Conservation (phyloP, 148 eudicot species). For the Chenopodium berlandieri region DNA sequence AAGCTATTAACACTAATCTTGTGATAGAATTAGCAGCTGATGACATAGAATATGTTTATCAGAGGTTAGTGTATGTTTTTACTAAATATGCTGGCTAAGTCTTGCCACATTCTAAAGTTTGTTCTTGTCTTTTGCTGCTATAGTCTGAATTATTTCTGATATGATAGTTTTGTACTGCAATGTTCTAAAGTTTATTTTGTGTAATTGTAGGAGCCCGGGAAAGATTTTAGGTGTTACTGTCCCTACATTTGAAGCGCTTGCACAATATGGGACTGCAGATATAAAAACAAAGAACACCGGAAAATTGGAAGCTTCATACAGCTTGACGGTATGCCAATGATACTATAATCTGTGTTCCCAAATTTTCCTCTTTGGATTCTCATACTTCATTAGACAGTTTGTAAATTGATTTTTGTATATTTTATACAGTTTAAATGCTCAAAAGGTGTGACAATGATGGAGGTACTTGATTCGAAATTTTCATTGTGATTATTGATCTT, state of each 20-base stretch:
- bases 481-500: neutral
- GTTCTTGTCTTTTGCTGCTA: neutral
- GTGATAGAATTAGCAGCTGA: constrained; percentile 83
- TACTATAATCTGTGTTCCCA: neutral
- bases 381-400: neutral
- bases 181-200: neutral
- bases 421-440: constrained; percentile 86
- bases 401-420: constrained; percentile 14
- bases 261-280: constrained; percentile 80
- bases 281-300: constrained; percentile 72
- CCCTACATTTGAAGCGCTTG: constrained; percentile 90
- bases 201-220: constrained; percentile 73
- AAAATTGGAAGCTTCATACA: constrained; percentile 93
- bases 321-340: constrained; percentile 64
- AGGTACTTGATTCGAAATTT: constrained; percentile 43
- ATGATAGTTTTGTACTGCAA: neutral
- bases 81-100: neutral
- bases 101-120: neutral
- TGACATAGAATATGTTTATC: constrained; percentile 89
- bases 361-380: neutral
- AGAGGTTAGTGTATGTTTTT: constrained; percentile 43
- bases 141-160: neutral
- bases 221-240: constrained; percentile 68
- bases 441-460: constrained; percentile 79
- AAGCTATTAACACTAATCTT: constrained; percentile 78